These are phyloP conservation scores for Coniochaeta sp. DNA, from an alignment of 2,329 filamentous ascomycete genomes.

Conservation along the genomic window DNA sequence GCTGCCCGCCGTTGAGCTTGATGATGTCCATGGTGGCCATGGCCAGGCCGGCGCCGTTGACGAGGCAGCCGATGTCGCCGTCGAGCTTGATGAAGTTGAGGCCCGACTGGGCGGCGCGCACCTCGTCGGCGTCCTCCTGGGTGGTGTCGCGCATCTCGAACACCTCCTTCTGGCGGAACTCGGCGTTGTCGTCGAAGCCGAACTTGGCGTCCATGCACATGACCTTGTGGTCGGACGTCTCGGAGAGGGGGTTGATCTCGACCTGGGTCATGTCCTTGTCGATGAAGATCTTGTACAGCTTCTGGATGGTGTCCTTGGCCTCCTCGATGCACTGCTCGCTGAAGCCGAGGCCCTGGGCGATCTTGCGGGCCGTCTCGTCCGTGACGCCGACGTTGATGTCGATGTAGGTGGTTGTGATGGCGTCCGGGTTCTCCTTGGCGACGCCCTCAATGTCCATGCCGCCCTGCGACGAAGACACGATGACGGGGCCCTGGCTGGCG, in stretches of 20 bases:
- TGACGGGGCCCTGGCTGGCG: conserved; percentile 81
- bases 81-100: conserved; percentile 99
- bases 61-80: conserved; percentile 96
- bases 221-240: conserved; percentile 97
- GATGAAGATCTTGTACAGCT: conserved; percentile 97
- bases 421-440: conserved; percentile 94
- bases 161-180: conserved; percentile 95
- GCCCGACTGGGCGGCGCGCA: conserved; percentile 87
- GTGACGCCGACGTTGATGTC: conserved; percentile 94
- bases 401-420: conserved; percentile 89
- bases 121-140: conserved; percentile 96
- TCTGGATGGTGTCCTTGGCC: conserved; percentile 94
- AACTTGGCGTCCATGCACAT: conserved; percentile 99
- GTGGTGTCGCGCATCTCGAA: conserved; percentile 90
- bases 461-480: conserved; percentile 95
- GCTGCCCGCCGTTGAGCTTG: conserved; percentile 94
- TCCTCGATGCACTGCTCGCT: conserved; percentile 96
- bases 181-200: conserved; percentile 96
- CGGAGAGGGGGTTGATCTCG: conserved; percentile 97
- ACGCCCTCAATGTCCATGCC: conserved; percentile 99
- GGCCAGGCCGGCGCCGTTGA: conserved; percentile 97
- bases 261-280: conserved; percentile 99
- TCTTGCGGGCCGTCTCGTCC: conserved; percentile 85
- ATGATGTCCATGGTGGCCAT: conserved; percentile 99
- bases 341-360: conserved; percentile 90